Percentiles rank a stretch among this genome's conserved stretches.
Conservation (phyloP, 2,329 filamentous ascomycete species). For the Trichoderma asperellum region DNA sequence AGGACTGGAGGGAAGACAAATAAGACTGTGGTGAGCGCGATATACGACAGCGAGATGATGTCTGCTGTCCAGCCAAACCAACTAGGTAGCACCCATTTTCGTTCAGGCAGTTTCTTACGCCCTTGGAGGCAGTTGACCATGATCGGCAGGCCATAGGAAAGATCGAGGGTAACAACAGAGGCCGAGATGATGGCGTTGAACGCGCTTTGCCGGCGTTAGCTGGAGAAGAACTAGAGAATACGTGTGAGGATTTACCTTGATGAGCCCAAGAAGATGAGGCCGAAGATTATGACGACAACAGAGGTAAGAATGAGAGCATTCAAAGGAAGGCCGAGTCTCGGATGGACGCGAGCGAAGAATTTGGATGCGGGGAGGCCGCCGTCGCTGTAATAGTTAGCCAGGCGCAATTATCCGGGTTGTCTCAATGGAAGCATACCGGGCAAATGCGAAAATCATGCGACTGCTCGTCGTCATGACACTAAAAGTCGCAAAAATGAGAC, state of each 20-base stretch:
- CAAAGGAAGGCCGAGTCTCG: constrained; percentile 64
- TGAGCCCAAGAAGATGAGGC: constrained; percentile 71
- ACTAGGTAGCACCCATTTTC: constrained; percentile 41
- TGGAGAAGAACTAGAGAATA: no score
- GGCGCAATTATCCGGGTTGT: no score
- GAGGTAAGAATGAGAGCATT: constrained; percentile 67
- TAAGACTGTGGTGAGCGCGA: constrained; percentile 68
- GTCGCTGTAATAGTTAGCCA: constrained; percentile 45
- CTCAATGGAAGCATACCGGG: constrained; percentile 44
- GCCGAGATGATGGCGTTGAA: constrained; percentile 74
- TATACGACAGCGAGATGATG: constrained; percentile 61
- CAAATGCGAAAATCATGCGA: constrained; percentile 70
- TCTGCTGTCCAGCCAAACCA: constrained; percentile 46
- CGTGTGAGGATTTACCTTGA: constrained; percentile 33
- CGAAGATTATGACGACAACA: constrained; percentile 66
- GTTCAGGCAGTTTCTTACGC: constrained; percentile 63
- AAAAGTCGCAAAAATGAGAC: constrained; percentile 65
- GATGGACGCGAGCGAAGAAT: constrained; percentile 65
- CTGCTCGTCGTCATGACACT: constrained; percentile 68
- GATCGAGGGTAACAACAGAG: constrained; percentile 70
- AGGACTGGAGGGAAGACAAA: constrained; percentile 71
- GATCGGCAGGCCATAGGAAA: constrained; percentile 76
- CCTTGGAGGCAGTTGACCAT: constrained; percentile 69
- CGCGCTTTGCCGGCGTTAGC: constrained; percentile 45
- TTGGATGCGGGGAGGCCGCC: constrained; percentile 66